Base-by-base conservation (phyloP, 108 stramenopile genomes). In the Cyclotella sp. region DNA sequence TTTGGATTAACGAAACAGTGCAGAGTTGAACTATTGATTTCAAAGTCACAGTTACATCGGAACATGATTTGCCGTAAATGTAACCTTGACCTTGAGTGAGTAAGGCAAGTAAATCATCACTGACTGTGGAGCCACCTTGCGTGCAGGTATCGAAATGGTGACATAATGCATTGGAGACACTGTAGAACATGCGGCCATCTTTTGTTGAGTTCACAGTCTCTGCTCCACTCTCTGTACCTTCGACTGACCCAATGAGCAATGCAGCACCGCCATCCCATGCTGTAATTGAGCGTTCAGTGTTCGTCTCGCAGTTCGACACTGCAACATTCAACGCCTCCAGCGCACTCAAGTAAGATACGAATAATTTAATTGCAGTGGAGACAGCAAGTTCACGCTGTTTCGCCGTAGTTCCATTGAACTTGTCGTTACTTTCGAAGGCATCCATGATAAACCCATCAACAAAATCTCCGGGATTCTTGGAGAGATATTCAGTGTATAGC, bases 231-330 rank as follows among this genome's bases (percentile, higher is more conserved):
- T 69, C 78, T 49, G 41, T 61, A 5, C 90, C 89, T 65, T 92
- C 90, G 27, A 93, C 49, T 40, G 84, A 85, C 34, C 94, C 94
- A 43, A 90, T 83, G 9, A 93, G 61, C 27, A 86, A 77, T 1
- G 92, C 90, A 3, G 86, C 90, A 30, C 85, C 91, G 63, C 73
- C 74, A 77, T 95, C 91, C 89, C 89, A 94, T 18, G 72, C 79
- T 24, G 44, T 45, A 9, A 41, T 18, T 19, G 87, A 81, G 27
- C 39, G 39, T 57, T 45, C 28, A 28, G n/a, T 65, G 41, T 72
- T 68, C 43, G 64, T 12, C 7, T 46, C 47, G 63, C 94, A 95
- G 24, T 62, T 76, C 22, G 52, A 64, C n/a, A 81, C 67, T 34
- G 94, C 83, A 46, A 86, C 79, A 58, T 89, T 84, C 30, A 91